Percentiles rank a stretch among this genome's conserved stretches.
These are phyloP conservation scores for Scheffersomyces coipomensis DNA, from an alignment of 805 yeast species.

Conservation along the genomic window DNA sequence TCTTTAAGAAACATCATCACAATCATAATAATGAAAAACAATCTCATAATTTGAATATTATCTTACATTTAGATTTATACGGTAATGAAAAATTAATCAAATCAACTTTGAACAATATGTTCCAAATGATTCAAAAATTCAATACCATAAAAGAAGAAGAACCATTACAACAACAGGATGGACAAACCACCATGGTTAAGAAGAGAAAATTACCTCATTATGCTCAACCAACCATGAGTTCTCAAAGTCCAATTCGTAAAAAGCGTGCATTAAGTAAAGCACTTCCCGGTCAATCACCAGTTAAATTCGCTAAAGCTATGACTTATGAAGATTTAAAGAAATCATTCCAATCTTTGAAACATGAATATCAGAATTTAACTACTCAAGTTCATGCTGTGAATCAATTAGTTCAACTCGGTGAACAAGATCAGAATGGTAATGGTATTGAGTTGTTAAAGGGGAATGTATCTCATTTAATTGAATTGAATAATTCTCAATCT, in stretches of 20 bases:
- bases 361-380: too few species aligned
- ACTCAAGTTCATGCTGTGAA: too few species aligned
- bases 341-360: too few species aligned
- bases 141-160: conserved; percentile 6
- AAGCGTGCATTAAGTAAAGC: too few species aligned
- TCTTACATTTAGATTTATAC: conserved; percentile 24
- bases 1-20: conserved; percentile 14
- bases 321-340: too few species aligned
- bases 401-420: too few species aligned
- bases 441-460: too few species aligned
- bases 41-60: conserved; percentile 13
- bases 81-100: conserved; percentile 23
- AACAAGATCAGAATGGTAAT: too few species aligned
- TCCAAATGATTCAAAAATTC: conserved; percentile 18
- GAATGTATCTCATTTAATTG: too few species aligned
- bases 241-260: conserved; percentile 7
- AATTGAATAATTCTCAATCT: too few species aligned
- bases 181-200: background rate
- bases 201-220: conserved; percentile 20
- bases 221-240: conserved; percentile 31
- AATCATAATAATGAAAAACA: background rate
- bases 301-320: too few species aligned
- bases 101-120: conserved; percentile 24
- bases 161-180: background rate
- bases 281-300: conserved; percentile 8